Conservation (phyloP, 257 asterid genomes). For the Solanum clarkiae region DNA sequence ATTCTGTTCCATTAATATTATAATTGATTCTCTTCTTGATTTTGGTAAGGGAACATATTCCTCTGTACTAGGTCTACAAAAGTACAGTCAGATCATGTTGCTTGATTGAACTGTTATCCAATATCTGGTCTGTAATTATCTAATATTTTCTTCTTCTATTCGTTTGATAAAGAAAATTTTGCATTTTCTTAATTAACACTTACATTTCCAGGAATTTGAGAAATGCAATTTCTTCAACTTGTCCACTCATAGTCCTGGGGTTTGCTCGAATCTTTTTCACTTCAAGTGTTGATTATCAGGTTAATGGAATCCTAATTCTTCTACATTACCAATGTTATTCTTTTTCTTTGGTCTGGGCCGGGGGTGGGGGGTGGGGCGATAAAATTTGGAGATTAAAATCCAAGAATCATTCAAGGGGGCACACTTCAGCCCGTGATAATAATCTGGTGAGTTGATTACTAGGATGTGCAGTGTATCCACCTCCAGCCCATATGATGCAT, state of each 20-base stretch:
- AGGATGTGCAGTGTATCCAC: background rate
- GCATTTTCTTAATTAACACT: background rate
- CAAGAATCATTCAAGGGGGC: background rate
- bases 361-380: background rate
- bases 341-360: background rate
- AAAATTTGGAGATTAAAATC: background rate
- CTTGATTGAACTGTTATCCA: background rate
- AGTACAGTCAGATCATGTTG: background rate
- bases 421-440: background rate
- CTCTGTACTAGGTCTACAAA: background rate
- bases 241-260: constrained; percentile 80
- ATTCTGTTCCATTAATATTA: background rate
- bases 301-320: background rate
- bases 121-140: background rate
- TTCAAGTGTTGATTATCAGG: constrained; percentile 85
- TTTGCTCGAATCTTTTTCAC: constrained; percentile 71
- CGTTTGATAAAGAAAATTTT: background rate
- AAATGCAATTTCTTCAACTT: constrained; percentile 42
- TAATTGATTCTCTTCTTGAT: background rate
- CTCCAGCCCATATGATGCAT: background rate
- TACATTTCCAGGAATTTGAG: constrained; percentile 37
- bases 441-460: background rate
- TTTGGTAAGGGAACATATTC: background rate
- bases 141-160: background rate
- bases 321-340: background rate